phyloP scores from a whole-genome alignment of 106 monocot species.

The Vanilla planifolia region DNA sequence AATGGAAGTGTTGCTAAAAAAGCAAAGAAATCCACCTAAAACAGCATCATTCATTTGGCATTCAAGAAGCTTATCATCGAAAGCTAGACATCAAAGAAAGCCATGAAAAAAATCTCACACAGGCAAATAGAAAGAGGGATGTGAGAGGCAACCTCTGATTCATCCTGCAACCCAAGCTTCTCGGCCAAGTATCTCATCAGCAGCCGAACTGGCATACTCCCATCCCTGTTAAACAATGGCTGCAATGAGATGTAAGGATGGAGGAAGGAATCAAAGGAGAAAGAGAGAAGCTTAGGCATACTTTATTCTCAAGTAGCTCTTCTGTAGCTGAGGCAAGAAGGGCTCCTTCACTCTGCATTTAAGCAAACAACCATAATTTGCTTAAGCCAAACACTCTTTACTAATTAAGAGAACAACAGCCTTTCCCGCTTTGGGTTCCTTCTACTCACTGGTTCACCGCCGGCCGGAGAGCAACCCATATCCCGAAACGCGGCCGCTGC shows the following conservation, averaged over 20 bases:
- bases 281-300: slow-evolving; percentile 16
- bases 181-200: slow-evolving; percentile 67
- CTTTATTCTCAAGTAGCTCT: slow-evolving; percentile 78
- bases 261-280: slow-evolving; percentile 3
- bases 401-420: background rate
- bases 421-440: background rate
- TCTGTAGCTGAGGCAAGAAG: slow-evolving; percentile 67
- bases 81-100: no score
- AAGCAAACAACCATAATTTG: background rate
- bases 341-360: slow-evolving; percentile 50
- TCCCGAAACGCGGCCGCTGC: slow-evolving; percentile 16
- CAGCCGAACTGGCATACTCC: slow-evolving; percentile 51
- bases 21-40: slow-evolving; percentile 1
- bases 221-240: slow-evolving; percentile 32
- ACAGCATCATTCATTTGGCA: no score
- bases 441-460: slow-evolving; percentile 53
- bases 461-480: slow-evolving; percentile 56
- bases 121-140: background rate
- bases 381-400: background rate
- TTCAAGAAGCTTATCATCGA: no score
- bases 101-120: no score
- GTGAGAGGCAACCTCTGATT: slow-evolving; percentile 47
- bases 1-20: background rate
- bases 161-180: slow-evolving; percentile 55
- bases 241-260: background rate